Evolutionary conservation across 177 flowering plant genomes (phyloP).

Genomic region (Vitis hybrid): DNA sequence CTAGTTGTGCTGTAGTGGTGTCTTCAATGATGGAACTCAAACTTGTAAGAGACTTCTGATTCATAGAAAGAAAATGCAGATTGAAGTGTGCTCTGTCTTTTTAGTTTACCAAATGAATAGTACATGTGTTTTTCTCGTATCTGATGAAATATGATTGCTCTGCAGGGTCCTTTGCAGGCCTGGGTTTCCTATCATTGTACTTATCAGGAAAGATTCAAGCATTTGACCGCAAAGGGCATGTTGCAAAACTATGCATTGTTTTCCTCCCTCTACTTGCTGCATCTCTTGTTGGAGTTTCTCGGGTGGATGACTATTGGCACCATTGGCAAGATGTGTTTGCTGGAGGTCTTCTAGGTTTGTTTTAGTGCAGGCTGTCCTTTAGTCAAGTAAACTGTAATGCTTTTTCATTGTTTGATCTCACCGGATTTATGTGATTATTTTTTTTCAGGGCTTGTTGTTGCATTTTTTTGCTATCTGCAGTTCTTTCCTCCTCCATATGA

Average conservation of each 20-base stretch:
- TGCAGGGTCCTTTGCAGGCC: constrained; percentile 86
- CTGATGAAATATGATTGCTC: constrained; percentile 3
- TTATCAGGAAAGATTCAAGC: constrained; percentile 66
- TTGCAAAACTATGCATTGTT: constrained; percentile 67
- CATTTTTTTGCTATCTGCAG: constrained; percentile 64
- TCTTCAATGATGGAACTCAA: too few relatives aligned
- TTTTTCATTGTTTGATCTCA: neutral
- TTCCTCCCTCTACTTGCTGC: constrained; percentile 71
- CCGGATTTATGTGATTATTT: neutral
- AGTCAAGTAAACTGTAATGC: neutral
- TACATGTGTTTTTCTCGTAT: neutral
- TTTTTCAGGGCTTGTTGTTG: constrained; percentile 49
- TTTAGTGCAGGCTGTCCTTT: neutral
- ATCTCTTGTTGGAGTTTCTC: constrained; percentile 65
- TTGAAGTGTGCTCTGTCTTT: too few relatives aligned
- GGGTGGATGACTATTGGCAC: constrained; percentile 90
- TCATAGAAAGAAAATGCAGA: too few relatives aligned
- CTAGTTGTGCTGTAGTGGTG: too few relatives aligned
- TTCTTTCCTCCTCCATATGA: constrained; percentile 70
- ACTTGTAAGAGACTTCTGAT: too few relatives aligned
- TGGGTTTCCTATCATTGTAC: constrained; percentile 72
- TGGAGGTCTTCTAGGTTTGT: constrained; percentile 71
- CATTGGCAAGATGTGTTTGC: constrained; percentile 93
- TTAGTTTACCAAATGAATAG: too few relatives aligned
- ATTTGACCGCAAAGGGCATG: constrained; percentile 73